Base-by-base conservation (phyloP, 768 basidiomycete species). In the Podaxis sp. region DNA sequence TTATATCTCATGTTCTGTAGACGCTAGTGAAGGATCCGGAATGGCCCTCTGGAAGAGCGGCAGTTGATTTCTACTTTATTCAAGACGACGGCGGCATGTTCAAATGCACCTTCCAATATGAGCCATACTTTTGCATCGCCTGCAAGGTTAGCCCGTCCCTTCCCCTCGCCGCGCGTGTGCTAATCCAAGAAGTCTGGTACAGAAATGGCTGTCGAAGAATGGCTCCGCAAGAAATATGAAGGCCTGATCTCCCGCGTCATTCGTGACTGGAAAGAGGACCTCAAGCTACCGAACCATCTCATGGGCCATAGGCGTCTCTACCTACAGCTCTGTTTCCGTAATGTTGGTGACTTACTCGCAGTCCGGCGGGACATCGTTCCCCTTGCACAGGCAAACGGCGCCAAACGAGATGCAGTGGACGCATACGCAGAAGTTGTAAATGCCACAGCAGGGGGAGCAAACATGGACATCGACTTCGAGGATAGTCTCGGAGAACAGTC, bases 61-160 rank as follows among this genome's bases (percentile, higher is more conserved):
- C 90, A 5, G 95, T 99, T 11, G 95, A 99, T 67, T 96, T 86
- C 66, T 98, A 96, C 71, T 98, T 99, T 69, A 93, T 99, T 64
- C 88, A 98, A 76, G 95, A 98, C 68, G 95, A 98, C 62, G 97
- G 97, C 4, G 85, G 85, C 25, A 91, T 91, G 87, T 98, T 99
- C 82, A 99, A 98, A 73, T 88, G 86, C 65, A 98, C 96, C 4
- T 80, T 90, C 63, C 82, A 85, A 59, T 96, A 95, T 69, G 96
- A 98, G 69, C 96, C 97, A 0, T 98, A 99, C 73, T 97, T 99
- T 69, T 82, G 80, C 62, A 91, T 98, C 60, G 90, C 88, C 3
- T 95, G 93, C 85, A 91, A 96, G 79, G 96, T 94, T 54, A 57
- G 82, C 72, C 48, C 16, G 5, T 46, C 44, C 9, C 48, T 40